phyloP scores from a whole-genome alignment of 768 basidiomycete species.

The Gloeophyllum trabeum region DNA sequence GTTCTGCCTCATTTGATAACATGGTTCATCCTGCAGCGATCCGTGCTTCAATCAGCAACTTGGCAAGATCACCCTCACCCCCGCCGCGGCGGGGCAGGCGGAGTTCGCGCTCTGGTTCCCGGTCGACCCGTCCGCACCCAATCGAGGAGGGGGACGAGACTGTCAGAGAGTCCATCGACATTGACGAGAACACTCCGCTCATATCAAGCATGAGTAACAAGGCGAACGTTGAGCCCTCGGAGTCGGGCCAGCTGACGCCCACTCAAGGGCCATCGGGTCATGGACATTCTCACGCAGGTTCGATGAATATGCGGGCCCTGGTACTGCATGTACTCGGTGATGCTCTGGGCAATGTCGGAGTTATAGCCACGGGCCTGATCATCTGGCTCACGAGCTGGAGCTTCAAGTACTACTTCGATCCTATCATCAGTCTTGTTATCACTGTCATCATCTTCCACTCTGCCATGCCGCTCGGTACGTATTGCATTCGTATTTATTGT shows the following conservation, averaged over 20 bases:
- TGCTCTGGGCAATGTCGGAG: conserved; percentile 95
- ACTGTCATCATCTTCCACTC: conserved; percentile 95
- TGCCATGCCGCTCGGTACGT: conserved; percentile 77
- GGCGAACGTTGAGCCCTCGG: background rate
- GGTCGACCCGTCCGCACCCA: no score
- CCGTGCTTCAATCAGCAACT: no score
- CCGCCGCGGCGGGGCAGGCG: no score
- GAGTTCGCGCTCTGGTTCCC: no score
- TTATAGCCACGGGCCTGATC: conserved; percentile 88
- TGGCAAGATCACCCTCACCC: no score
- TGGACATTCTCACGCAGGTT: conserved; percentile 30
- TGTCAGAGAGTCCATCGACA: conserved; percentile 3
- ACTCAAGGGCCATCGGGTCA: conserved; percentile 8
- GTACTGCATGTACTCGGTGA: conserved; percentile 93
- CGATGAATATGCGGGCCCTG: conserved; percentile 98
- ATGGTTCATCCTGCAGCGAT: no score
- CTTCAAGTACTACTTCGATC: conserved; percentile 90
- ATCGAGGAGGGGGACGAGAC: conserved; percentile 6
- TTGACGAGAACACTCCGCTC: conserved; percentile 38
- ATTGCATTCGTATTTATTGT: background rate
- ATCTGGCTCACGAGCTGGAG: conserved; percentile 84
- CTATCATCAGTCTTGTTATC: conserved; percentile 86
- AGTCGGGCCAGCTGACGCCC: conserved; percentile 2
- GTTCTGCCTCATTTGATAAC: no score
- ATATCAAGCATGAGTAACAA: conserved; percentile 12